Evolutionary conservation across 371 early-diverging fungal species (phyloP).

Genomic region (Mucor circinelloides): DNA sequence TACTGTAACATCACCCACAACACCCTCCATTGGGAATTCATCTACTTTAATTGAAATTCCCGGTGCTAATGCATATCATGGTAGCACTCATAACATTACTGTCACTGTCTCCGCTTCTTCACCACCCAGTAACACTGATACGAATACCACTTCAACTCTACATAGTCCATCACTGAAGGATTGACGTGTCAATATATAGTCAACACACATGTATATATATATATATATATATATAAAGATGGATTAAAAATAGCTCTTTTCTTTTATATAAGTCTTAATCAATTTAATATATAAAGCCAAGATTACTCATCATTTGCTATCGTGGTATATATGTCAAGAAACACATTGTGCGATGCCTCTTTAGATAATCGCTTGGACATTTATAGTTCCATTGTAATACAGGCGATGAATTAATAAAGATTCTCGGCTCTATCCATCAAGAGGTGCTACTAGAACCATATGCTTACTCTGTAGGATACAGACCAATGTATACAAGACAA

Average conservation of each 20-base stretch:
- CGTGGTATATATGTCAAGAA: not conserved
- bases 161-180: not conserved
- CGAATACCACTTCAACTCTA: not conserved
- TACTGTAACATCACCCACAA: not conserved
- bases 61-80: not conserved
- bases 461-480: no score
- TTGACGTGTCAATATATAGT: not conserved
- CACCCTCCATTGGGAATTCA: constrained; percentile 6
- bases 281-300: not conserved
- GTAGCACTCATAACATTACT: constrained; percentile 2
- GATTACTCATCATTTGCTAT: not conserved
- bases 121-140: not conserved
- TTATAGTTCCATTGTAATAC: not conserved
- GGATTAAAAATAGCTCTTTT: not conserved
- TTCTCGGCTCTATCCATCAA: not conserved
- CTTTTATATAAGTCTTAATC: not conserved
- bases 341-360: not conserved
- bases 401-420: not conserved
- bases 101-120: constrained; percentile 15
- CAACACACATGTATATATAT: not conserved
- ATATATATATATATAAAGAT: no score
- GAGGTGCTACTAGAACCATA: no score
- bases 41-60: constrained; percentile 9
- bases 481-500: no score
- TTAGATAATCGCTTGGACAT: not conserved